Base-by-base conservation (phyloP, 495 filamentous ascomycete species). In the Aspergillus wentii region DNA sequence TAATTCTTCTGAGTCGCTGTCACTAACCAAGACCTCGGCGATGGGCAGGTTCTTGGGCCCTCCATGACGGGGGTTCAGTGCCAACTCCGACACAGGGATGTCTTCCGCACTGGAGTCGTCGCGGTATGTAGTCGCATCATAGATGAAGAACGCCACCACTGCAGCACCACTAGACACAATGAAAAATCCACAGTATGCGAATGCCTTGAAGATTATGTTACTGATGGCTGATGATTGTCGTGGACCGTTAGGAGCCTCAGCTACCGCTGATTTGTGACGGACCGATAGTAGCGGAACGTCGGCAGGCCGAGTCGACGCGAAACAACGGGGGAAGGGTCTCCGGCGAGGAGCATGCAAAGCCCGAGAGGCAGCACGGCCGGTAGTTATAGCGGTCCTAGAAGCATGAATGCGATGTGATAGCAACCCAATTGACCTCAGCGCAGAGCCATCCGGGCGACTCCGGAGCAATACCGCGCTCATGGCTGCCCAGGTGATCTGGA, bases 1-100 rank as follows among this genome's bases (percentile, higher is more conserved):
- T 59, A 77, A 85, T 38, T 76, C 75, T 10, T 78, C 76, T 31
- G 62, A 76, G 49, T 95, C 90, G 42, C 94, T 80, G 56, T 97
- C 94, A 49, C 92, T 86, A 9, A 99, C 78, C 33, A 86, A 74
- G 4, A 80, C 71, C 47, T 95, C 87, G 8, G 86, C 79, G 43
- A 99, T 94, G 0, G 91, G 92, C 7, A 99, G 68, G 51, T 97
- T 96, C 69, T 99, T 99, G 0, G 92, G 94, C 1, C 94, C 94
- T 20, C 94, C 94, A 15, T 76, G 76, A 33, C 80, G 76, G 1
- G 94, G 94, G 30, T 79, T 76, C 19, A 99, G 64, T 1, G 94
- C 94, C 15, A 85, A 56, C 46, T 88, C 76, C 0, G 92, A 87
- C 7, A 99, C 82, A 30, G 80, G 76, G 45, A 95, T 78, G 48